Base-by-base conservation (phyloP, 2,329 filamentous ascomycete species). In the Colletotrichum sp. region DNA sequence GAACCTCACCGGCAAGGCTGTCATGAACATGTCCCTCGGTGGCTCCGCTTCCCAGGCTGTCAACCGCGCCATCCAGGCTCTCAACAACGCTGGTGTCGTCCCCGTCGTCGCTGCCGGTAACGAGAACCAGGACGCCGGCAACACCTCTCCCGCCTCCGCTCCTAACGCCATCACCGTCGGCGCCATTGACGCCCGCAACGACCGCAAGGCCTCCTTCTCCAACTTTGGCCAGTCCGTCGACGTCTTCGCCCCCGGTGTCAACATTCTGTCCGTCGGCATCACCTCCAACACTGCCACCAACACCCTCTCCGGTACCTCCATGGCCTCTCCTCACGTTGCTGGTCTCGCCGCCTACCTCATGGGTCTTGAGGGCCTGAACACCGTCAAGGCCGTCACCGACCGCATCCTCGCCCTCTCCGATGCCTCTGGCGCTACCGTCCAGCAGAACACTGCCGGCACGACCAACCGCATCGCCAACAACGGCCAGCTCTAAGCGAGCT, bases 291-390 rank as follows among this genome's bases (percentile, higher is more conserved):
- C 83, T 24, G 87, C 83, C 76, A 88, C 85, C 66, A 83, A 83
- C 44, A 82, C 81, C 21, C 84, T 92, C 64, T 90, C 87, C 79
- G 90, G 90, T 68, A 92, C 90, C 77, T 90, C 89, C 77, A 94
- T 93, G 92, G 92, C 93, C 30, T 89, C 89, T 15, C 93, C 93
- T 2, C 93, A 94, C 81, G 88, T 95, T 70, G 89, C 91, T 64
- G 93, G 93, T 64, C 86, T 95, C 5, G 92, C 91, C 16, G 92
- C 92, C 32, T 95, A 95, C 84, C 85, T 95, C 36, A 92, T 95
- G 86, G 80, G 85, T 68, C 87, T 92, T 71, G 89, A 92, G 84
- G 80, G 83, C 69, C 82, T 92, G 76, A 86, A 83, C 9, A 83
- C 84, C 65, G 85, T 89, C 28, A 84, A 82, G 55, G 84, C 80